Conservation (phyloP, 345 rosid species). For the Heritiera littoralis region DNA sequence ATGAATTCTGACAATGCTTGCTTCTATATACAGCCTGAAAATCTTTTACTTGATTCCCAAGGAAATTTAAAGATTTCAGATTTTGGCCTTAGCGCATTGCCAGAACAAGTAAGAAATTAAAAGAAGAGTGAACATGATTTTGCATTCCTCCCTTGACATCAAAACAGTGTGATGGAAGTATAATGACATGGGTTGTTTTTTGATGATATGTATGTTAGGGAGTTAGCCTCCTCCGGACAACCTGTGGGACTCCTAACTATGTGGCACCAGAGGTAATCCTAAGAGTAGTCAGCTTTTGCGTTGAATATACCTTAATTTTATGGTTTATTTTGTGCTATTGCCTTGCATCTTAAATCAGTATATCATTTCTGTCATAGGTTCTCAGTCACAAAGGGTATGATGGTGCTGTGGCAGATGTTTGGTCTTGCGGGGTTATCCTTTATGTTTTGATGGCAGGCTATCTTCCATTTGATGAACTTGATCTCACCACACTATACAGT, state of each 20-base stretch:
- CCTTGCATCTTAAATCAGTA: constrained; percentile 15
- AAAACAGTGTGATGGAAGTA: constrained; percentile 7
- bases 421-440: constrained; percentile 97
- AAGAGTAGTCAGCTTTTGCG: background rate
- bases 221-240: constrained; percentile 79
- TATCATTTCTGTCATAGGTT: constrained; percentile 54
- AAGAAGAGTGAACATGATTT: background rate
- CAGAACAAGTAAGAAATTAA: constrained; percentile 61
- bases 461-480: constrained; percentile 98
- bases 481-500: constrained; percentile 86
- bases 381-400: constrained; percentile 95
- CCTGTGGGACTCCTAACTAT: constrained; percentile 96
- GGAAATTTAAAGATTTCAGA: constrained; percentile 92
- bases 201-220: constrained; percentile 49
- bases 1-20: constrained; percentile 24
- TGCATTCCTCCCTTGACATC: background rate
- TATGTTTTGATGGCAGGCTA: constrained; percentile 95
- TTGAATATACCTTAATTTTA: background rate
- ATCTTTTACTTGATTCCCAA: constrained; percentile 88
- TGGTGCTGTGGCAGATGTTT: constrained; percentile 93
- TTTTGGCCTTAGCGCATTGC: constrained; percentile 93
- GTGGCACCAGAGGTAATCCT: constrained; percentile 93
- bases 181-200: constrained; percentile 7
- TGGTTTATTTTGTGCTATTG: background rate
- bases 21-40: constrained; percentile 70